phyloP scores from a whole-genome alignment of 805 yeast species.

The Sugiyamaella boreocaroliniensis region DNA sequence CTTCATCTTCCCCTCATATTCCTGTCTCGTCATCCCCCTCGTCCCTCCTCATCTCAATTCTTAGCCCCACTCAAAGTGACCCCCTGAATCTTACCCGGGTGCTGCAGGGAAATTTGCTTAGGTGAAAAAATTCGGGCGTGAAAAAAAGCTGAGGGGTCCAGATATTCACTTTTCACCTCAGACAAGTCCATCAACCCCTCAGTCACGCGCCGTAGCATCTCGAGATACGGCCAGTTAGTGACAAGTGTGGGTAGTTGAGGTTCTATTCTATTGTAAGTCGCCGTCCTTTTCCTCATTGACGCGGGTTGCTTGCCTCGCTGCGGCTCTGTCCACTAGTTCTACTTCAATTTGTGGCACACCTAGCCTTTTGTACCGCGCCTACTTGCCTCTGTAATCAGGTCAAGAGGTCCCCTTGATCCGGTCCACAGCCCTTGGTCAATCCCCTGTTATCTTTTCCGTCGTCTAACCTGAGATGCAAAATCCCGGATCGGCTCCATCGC shows the following conservation, averaged over 20 bases:
- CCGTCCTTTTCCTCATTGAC: background rate
- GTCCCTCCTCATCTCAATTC: background rate
- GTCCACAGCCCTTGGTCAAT: background rate
- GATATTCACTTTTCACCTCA: background rate
- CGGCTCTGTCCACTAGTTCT: too few species aligned
- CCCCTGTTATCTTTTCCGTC: background rate
- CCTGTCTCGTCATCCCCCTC: too few species aligned
- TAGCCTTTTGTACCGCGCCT: too few species aligned
- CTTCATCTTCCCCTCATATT: too few species aligned
- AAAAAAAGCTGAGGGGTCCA: background rate
- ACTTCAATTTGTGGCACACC: too few species aligned
- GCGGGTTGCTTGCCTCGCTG: background rate
- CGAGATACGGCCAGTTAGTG: background rate
- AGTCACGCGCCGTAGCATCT: background rate
- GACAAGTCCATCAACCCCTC: background rate
- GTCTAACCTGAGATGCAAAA: background rate
- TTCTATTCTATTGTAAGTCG: background rate
- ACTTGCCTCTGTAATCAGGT: background rate
- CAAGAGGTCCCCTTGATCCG: too few species aligned
- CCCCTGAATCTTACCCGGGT: background rate
- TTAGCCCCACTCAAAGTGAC: background rate
- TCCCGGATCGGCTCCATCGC: background rate
- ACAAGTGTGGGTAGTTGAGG: background rate
- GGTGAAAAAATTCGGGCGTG: background rate
- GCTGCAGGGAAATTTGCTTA: background rate